Conservation (phyloP, 306 rosid genomes). For the Geum urbanum region DNA sequence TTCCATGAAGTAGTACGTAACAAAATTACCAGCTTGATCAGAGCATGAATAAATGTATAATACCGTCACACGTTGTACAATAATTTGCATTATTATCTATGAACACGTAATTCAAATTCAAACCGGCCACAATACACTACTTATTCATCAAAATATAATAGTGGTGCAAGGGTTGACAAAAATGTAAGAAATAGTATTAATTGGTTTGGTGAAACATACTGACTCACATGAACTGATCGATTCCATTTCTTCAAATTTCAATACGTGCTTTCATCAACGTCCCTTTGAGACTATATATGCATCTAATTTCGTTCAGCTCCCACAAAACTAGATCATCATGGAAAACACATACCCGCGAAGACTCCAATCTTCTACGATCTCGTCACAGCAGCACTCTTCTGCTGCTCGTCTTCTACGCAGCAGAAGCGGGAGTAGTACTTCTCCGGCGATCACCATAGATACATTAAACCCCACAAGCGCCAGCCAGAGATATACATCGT, state of each 20-base stretch:
- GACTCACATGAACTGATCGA: background rate
- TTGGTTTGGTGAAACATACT: slow-evolving; percentile 11
- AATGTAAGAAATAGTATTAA: background rate
- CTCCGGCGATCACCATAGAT: slow-evolving; percentile 31
- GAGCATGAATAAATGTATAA: background rate
- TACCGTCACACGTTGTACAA: background rate
- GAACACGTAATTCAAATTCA: background rate
- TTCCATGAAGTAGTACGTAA: no score
- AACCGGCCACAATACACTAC: background rate
- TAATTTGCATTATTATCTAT: background rate
- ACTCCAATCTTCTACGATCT: background rate
- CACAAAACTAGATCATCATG: slow-evolving; percentile 1
- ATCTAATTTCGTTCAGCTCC: background rate
- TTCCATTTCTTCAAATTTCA: background rate
- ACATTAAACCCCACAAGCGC: background rate
- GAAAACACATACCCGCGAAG: slow-evolving; percentile 10
- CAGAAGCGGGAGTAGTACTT: slow-evolving; percentile 34
- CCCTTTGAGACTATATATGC: background rate
- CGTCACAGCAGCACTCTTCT: slow-evolving; percentile 17
- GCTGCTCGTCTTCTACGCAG: slow-evolving; percentile 45
- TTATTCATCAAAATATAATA: background rate
- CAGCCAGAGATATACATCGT: no score
- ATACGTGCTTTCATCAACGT: slow-evolving; percentile 10
- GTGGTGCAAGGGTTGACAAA: slow-evolving; percentile 1
- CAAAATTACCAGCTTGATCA: background rate